Percentiles rank a stretch among this genome's conserved stretches.
These are phyloP conservation scores for Globisporangium camurandrum DNA, from an alignment of 352 stramenopile species.

Conservation along the genomic window DNA sequence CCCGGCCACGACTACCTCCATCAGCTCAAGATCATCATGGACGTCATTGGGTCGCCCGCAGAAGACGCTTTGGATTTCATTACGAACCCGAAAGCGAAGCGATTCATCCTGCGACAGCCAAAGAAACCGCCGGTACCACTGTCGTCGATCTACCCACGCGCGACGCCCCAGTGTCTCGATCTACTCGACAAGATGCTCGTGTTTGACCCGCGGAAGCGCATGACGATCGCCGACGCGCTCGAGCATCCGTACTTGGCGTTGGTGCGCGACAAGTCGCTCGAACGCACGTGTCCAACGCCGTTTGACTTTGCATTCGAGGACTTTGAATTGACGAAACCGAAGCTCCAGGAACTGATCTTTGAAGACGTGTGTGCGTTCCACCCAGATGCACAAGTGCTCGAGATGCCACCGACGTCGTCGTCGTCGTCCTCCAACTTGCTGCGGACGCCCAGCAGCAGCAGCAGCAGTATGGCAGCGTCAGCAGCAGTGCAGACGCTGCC, in stretches of 20 bases:
- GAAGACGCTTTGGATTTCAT: conserved; percentile 84
- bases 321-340: conserved; percentile 84
- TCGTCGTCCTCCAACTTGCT: neutral
- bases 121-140: conserved; percentile 83
- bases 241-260: conserved; percentile 73
- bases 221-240: conserved; percentile 72
- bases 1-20: conserved; percentile 84
- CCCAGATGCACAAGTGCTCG: conserved; percentile 57
- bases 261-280: conserved; percentile 62
- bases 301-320: conserved; percentile 88
- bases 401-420: conserved; percentile 14
- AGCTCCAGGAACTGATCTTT: conserved; percentile 89
- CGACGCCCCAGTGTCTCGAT: conserved; percentile 78
- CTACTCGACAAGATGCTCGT: conserved; percentile 91
- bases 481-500: neutral
- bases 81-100: conserved; percentile 85
- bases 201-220: conserved; percentile 88
- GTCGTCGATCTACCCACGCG: conserved; percentile 80
- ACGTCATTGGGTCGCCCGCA: conserved; percentile 73
- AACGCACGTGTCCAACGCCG: conserved; percentile 68
- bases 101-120: conserved; percentile 80
- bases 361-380: conserved; percentile 88
- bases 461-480: conserved; percentile 14
- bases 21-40: conserved; percentile 88
- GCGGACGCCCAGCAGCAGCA: conserved; percentile 12